Conservation (phyloP, 805 yeast species). For the Kockiozyma suomiensis region DNA sequence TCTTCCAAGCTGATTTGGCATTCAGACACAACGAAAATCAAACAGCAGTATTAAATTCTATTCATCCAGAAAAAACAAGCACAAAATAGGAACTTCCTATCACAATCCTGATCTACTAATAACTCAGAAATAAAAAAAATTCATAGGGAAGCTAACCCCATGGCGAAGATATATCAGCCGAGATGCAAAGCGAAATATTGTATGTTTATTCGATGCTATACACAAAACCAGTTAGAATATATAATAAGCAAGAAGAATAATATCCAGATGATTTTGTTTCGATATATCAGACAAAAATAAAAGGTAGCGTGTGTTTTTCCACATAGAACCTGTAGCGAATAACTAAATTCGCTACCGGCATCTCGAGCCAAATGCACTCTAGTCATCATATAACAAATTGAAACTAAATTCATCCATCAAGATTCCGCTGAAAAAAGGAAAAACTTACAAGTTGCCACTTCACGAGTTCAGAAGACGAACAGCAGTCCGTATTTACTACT, state of each 20-base stretch:
- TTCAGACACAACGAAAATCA: not conserved
- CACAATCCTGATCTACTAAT: constrained; percentile 13
- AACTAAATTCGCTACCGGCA: constrained; percentile 40
- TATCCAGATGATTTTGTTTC: not conserved
- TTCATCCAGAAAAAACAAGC: constrained; percentile 11
- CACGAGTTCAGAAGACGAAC: not conserved
- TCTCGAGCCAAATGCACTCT: constrained; percentile 99
- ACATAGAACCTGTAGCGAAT: constrained; percentile 64
- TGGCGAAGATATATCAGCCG: not conserved
- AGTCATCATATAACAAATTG: constrained; percentile 67
- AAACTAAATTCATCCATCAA: not conserved
- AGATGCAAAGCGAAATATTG: not conserved
- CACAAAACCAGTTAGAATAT: not conserved
- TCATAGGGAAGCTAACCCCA: constrained; percentile 9
- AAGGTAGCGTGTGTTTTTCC: constrained; percentile 97
- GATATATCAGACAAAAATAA: constrained; percentile 45
- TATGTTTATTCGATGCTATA: no score
- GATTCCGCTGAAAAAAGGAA: not conserved
- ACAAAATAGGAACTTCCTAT: not conserved
- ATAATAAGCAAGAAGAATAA: not conserved
- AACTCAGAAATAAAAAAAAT: constrained; percentile 4
- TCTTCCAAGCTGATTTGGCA: not conserved
- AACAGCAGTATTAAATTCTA: not conserved
- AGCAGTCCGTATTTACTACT: not conserved
- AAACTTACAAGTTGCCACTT: not conserved